Evolutionary conservation across 306 rosid genomes (phyloP).

Genomic region (Acacia acuminata): DNA sequence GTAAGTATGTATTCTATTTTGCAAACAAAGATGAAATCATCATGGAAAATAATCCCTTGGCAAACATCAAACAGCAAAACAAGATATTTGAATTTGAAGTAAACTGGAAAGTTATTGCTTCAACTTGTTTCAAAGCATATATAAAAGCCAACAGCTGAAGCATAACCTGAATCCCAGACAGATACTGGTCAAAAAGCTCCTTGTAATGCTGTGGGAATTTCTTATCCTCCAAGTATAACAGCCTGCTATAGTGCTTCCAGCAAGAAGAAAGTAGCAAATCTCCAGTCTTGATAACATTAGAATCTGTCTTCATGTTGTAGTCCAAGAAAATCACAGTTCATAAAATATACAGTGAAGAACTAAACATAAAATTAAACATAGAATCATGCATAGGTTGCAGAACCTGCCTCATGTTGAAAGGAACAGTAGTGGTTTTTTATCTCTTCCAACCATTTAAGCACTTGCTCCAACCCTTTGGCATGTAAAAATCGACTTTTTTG

Average conservation of each 20-base stretch:
- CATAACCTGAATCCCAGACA: conserved; percentile 88
- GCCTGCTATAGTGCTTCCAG: conserved; percentile 91
- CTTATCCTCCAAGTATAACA: conserved; percentile 75
- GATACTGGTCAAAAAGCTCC: conserved; percentile 79
- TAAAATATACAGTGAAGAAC: conserved; percentile 28
- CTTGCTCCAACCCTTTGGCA: conserved; percentile 85
- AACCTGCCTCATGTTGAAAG: conserved; percentile 80
- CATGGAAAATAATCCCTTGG: background rate
- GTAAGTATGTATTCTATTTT: conserved; percentile 8
- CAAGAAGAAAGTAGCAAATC: conserved; percentile 81
- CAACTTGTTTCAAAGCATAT: conserved; percentile 17
- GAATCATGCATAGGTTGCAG: conserved; percentile 42
- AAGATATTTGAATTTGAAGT: conserved; percentile 24
- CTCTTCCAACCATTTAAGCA: conserved; percentile 84
- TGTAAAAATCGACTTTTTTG: conserved; percentile 76
- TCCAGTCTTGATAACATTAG: conserved; percentile 63
- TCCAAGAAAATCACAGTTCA: conserved; percentile 36
- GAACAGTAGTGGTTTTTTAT: conserved; percentile 51
- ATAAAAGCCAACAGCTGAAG: conserved; percentile 20
- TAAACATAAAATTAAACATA: conserved; percentile 21
- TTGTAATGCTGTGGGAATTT: conserved; percentile 58
- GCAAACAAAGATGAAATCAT: conserved; percentile 16
- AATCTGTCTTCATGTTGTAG: conserved; percentile 57
- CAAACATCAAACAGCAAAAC: conserved; percentile 18
- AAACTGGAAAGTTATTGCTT: conserved; percentile 6